These are phyloP conservation scores for Phlebiopsis flavidoalba DNA, from an alignment of 768 basidiomycete species.

Conservation along the genomic window DNA sequence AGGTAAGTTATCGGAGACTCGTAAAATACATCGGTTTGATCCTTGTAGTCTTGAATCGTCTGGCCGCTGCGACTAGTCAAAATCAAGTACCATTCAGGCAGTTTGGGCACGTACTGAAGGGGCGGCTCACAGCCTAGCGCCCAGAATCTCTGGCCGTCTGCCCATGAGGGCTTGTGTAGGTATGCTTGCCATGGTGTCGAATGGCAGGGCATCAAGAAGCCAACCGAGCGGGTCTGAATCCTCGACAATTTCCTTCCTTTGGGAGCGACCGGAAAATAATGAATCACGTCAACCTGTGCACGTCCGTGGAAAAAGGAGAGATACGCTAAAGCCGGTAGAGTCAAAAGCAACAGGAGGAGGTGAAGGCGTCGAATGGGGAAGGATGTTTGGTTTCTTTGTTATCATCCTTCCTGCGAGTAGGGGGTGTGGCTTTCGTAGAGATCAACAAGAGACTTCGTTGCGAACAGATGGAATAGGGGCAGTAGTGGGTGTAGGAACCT, in stretches of 20 bases:
- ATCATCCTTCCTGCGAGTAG: background rate
- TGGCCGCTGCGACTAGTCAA: constrained; percentile 3
- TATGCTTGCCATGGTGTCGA: constrained; percentile 91
- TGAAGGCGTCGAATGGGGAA: background rate
- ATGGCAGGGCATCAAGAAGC: constrained; percentile 94
- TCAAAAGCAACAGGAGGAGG: constrained; percentile 20
- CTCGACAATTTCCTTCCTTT: too few species aligned
- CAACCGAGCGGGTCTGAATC: constrained; percentile 53
- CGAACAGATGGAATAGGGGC: constrained; percentile 77
- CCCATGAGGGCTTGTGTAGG: constrained; percentile 67
- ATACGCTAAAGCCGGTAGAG: constrained; percentile 63
- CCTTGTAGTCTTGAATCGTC: constrained; percentile 45
- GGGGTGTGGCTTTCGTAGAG: constrained; percentile 19
- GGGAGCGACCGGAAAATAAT: constrained; percentile 58
- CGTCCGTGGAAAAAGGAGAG: constrained; percentile 70
- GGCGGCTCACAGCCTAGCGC: constrained; percentile 93
- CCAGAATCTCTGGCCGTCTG: constrained; percentile 58
- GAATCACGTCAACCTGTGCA: constrained; percentile 74
- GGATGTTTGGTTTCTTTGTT: background rate
- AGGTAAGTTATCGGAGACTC: constrained; percentile 65
- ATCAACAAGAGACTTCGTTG: constrained; percentile 64
- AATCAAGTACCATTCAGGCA: background rate
- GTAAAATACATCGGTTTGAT: constrained; percentile 84
- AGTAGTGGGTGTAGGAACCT: constrained; percentile 91
- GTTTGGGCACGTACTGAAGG: constrained; percentile 50